Percentiles rank a stretch among this genome's conserved stretches.
phyloP scores from a whole-genome alignment of 2,329 filamentous ascomycete genomes.

The Fusarium napiforme region DNA sequence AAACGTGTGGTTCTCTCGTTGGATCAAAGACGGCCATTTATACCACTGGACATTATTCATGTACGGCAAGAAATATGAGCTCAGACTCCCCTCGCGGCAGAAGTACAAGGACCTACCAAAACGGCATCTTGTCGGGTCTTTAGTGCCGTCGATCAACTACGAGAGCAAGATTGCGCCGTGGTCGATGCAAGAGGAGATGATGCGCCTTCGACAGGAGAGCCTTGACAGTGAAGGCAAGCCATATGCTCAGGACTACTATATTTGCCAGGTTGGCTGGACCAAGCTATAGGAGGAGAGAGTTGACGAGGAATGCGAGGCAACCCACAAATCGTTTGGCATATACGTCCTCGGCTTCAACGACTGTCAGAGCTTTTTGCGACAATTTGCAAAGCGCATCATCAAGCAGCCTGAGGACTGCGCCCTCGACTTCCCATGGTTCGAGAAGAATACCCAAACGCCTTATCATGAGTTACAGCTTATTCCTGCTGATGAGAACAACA shows the following conservation, averaged over 20 bases:
- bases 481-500: background rate
- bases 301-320: background rate
- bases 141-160: accelerated
- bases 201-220: background rate
- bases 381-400: background rate
- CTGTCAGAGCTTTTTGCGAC: background rate
- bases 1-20: background rate
- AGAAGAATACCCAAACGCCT: accelerated
- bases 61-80: background rate
- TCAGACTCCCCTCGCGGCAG: background rate
- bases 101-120: background rate
- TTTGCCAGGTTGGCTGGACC: accelerated
- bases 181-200: background rate
- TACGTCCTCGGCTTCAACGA: background rate
- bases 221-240: background rate
- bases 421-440: accelerated
- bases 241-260: background rate
- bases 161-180: background rate
- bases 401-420: background rate
- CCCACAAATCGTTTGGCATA: accelerated
- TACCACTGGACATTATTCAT: background rate
- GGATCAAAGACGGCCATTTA: background rate
- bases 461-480: background rate
- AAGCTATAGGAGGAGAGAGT: accelerated
- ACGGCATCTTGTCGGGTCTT: background rate